Conservation (phyloP, 1,284 basidiomycete species). For the Rhodotorula sp. region DNA sequence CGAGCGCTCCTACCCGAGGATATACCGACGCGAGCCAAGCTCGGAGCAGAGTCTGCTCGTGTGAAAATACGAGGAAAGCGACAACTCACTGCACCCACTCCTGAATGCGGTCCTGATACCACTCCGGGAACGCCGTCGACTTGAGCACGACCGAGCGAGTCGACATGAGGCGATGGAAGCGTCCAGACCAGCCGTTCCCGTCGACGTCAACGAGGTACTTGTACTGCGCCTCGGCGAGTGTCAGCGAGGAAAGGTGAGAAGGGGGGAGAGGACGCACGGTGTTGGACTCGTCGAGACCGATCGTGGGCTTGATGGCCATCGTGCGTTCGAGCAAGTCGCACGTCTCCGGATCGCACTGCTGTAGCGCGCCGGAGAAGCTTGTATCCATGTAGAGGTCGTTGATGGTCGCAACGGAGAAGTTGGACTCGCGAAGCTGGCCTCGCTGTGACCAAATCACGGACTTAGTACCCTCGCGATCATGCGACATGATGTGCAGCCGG, state of each 20-base stretch:
- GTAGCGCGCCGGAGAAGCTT: constrained; percentile 41
- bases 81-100: constrained; percentile 46
- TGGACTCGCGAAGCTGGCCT: constrained; percentile 28
- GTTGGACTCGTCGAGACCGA: constrained; percentile 43
- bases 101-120: constrained; percentile 53
- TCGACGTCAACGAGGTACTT: constrained; percentile 54
- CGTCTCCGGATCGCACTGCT: constrained; percentile 44
- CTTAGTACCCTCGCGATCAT: constrained; percentile 41
- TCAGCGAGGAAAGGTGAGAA: too few relatives aligned
- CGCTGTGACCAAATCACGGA: constrained; percentile 30
- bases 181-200: constrained; percentile 52
- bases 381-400: constrained; percentile 45
- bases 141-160: constrained; percentile 54
- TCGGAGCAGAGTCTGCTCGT: too few relatives aligned
- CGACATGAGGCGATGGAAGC: constrained; percentile 50
- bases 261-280: constrained; percentile 21
- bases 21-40: not conserved
- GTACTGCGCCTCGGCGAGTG: constrained; percentile 36
- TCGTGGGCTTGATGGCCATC: constrained; percentile 40
- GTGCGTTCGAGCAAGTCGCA: constrained; percentile 41
- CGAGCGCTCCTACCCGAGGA: not conserved
- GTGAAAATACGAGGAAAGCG: not conserved
- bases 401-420: constrained; percentile 35
- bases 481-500: constrained; percentile 51
- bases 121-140: constrained; percentile 47